phyloP scores from a whole-genome alignment of 1,139 yeast species.

The Hansenula sp. region DNA sequence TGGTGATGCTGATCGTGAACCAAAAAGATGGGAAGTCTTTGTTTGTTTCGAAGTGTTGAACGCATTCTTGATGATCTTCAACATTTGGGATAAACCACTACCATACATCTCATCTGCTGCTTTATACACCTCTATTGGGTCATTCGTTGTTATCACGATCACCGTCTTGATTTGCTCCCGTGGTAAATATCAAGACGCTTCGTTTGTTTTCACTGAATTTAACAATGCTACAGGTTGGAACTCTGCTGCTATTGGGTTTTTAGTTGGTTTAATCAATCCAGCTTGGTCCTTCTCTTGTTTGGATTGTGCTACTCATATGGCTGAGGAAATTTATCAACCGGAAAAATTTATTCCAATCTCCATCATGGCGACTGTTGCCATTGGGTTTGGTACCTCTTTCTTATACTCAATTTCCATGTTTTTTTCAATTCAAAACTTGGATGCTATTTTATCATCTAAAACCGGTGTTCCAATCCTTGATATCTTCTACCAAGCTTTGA shows the following conservation, averaged over 20 bases:
- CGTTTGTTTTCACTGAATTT: slow-evolving; percentile 59
- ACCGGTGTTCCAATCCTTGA: slow-evolving; percentile 61
- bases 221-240: slow-evolving; percentile 64
- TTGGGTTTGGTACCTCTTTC: slow-evolving; percentile 57
- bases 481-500: slow-evolving; percentile 52
- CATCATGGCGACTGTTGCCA: slow-evolving; percentile 56
- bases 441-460: slow-evolving; percentile 36
- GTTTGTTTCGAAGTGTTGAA: slow-evolving; percentile 45
- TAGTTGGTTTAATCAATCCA: slow-evolving; percentile 60
- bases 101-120: slow-evolving; percentile 51
- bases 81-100: slow-evolving; percentile 54
- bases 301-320: slow-evolving; percentile 65
- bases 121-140: slow-evolving; percentile 48
- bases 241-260: slow-evolving; percentile 52
- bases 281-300: slow-evolving; percentile 62
- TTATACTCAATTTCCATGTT: slow-evolving; percentile 56
- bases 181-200: slow-evolving; percentile 51
- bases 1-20: slow-evolving; percentile 40
- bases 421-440: slow-evolving; percentile 48
- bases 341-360: slow-evolving; percentile 57
- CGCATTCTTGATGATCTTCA: slow-evolving; percentile 43
- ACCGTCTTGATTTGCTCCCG: slow-evolving; percentile 53
- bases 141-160: slow-evolving; percentile 52
- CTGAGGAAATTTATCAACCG: slow-evolving; percentile 56
- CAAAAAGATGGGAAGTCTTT: slow-evolving; percentile 57